Evolutionary conservation across 1,284 basidiomycete genomes (phyloP).

Genomic region (Flammula alnicola): DNA sequence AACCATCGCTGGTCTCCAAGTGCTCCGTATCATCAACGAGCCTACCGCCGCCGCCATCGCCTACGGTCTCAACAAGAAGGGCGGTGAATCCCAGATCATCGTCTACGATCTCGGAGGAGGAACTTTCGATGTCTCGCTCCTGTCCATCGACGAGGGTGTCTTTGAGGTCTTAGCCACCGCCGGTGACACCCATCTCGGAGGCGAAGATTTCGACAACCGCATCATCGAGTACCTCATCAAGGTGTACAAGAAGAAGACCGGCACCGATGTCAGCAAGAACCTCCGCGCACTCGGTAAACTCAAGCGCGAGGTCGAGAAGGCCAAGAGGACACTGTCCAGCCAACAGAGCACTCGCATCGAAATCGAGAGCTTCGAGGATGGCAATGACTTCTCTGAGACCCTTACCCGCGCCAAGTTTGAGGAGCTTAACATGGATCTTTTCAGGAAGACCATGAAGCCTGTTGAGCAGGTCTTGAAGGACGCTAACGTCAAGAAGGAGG

Average conservation of each 20-base stretch:
- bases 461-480: constrained; percentile 99
- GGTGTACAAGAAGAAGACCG: constrained; percentile 94
- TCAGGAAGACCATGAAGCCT: constrained; percentile 99
- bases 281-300: constrained; percentile 94
- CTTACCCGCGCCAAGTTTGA: constrained; percentile 98
- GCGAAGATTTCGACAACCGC: constrained; percentile 99
- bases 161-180: constrained; percentile 98
- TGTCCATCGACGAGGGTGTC: constrained; percentile 97
- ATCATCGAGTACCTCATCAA: constrained; percentile 93
- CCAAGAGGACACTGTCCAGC: constrained; percentile 95
- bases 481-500: constrained; percentile 96
- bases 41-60: constrained; percentile 98
- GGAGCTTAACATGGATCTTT: constrained; percentile 98
- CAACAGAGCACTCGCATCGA: constrained; percentile 88
- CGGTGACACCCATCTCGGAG: constrained; percentile 98
- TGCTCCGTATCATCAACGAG: constrained; percentile 99
- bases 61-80: constrained; percentile 98
- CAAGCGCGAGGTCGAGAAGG: constrained; percentile 98
- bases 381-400: constrained; percentile 97
- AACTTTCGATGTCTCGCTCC: constrained; percentile 98
- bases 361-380: constrained; percentile 93
- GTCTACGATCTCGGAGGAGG: constrained; percentile 99
- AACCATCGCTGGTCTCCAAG: constrained; percentile 93
- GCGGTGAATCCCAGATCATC: constrained; percentile 93
- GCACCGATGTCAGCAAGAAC: constrained; percentile 87